phyloP scores from a whole-genome alignment of 805 yeast species.

The Kazachstania africana region DNA sequence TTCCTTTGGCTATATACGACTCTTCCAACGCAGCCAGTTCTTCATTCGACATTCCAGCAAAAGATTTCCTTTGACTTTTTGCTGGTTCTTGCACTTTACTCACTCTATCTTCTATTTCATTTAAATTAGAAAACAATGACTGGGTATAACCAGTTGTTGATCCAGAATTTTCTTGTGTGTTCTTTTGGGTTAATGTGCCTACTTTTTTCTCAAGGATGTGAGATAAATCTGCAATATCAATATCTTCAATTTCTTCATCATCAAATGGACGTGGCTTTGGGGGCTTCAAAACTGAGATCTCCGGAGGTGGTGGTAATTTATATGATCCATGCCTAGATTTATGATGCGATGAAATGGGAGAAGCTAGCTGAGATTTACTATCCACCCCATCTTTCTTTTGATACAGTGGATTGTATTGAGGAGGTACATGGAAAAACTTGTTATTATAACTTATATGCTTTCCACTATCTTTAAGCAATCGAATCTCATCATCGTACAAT shows the following conservation, averaged over 20 bases:
- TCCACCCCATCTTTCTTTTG: background rate
- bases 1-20: slow-evolving; percentile 16
- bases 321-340: background rate
- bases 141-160: slow-evolving; percentile 22
- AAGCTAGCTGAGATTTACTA: slow-evolving; percentile 1
- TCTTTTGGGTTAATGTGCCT: slow-evolving; percentile 13
- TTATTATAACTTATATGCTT: slow-evolving; percentile 15
- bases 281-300: slow-evolving; percentile 8
- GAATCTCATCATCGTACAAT: slow-evolving; percentile 19
- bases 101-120: slow-evolving; percentile 25
- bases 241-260: slow-evolving; percentile 8
- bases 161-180: slow-evolving; percentile 24
- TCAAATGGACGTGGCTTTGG: slow-evolving; percentile 8
- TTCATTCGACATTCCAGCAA: slow-evolving; percentile 24
- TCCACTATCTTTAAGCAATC: slow-evolving; percentile 10
- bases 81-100: slow-evolving; percentile 2
- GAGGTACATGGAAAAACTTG: slow-evolving; percentile 21
- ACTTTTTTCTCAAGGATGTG: slow-evolving; percentile 11
- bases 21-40: slow-evolving; percentile 23
- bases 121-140: slow-evolving; percentile 22
- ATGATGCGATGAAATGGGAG: slow-evolving; percentile 4
- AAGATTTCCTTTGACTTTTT: slow-evolving; percentile 14
- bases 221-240: slow-evolving; percentile 17
- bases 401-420: slow-evolving; percentile 22
- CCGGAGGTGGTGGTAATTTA: slow-evolving; percentile 21